A percentile compares a stretch with the other conserved stretches of the same genome.
These are phyloP conservation scores for Cercospora janseana DNA, from an alignment of 2,329 filamentous ascomycete species.

Conservation along the genomic window DNA sequence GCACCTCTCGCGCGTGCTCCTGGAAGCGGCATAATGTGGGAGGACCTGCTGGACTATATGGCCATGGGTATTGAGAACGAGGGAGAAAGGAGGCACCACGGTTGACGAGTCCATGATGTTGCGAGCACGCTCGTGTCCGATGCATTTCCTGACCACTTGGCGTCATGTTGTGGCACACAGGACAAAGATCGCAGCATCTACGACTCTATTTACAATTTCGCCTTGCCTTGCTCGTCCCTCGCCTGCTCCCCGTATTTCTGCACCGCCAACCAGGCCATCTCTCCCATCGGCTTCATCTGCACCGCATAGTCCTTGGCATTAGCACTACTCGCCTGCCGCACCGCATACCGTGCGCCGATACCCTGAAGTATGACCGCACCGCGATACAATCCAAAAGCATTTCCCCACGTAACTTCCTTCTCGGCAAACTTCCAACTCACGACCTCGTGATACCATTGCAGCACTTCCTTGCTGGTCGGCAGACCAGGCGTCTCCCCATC, in stretches of 20 bases:
- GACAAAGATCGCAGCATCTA: no score
- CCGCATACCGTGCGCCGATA: slow-evolving; percentile 83
- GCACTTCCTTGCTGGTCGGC: slow-evolving; percentile 57
- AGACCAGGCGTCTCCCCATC: slow-evolving; percentile 65
- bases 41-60: no score
- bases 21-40: no score
- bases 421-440: slow-evolving; percentile 67
- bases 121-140: no score
- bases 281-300: slow-evolving; percentile 68
- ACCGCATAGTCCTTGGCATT: slow-evolving; percentile 71
- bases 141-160: no score
- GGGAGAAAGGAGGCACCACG: no score
- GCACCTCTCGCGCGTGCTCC: no score
- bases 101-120: no score
- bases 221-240: slow-evolving; percentile 29
- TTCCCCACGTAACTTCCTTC: slow-evolving; percentile 61
- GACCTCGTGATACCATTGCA: slow-evolving; percentile 65
- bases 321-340: slow-evolving; percentile 83
- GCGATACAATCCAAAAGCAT: slow-evolving; percentile 61
- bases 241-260: slow-evolving; percentile 42
- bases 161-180: no score
- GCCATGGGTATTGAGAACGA: no score
- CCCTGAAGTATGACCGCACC: slow-evolving; percentile 72
- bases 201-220: slow-evolving; percentile 24
- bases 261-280: slow-evolving; percentile 75